Evolutionary conservation across 1,139 yeast species (phyloP).

Genomic region (Taphrina deformans): DNA sequence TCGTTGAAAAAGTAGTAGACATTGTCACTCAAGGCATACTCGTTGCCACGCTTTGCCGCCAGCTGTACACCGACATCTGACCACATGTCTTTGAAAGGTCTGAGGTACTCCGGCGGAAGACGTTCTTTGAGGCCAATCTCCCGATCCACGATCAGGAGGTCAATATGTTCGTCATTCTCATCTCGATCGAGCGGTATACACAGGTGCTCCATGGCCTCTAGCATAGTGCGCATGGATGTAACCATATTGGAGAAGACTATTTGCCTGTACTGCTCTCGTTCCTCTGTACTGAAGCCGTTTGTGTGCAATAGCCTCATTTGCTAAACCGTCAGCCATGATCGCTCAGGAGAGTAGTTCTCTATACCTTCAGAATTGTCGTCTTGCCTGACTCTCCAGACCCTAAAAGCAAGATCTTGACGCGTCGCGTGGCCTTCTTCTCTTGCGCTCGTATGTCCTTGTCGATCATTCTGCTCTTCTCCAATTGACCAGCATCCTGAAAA

Average conservation of each 20-base stretch:
- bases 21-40: conserved; percentile 83
- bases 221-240: conserved; percentile 79
- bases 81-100: conserved; percentile 51
- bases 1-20: conserved; percentile 56
- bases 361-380: conserved; percentile 77
- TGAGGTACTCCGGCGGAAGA: conserved; percentile 40
- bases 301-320: conserved; percentile 85
- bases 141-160: conserved; percentile 37
- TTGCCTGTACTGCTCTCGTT: conserved; percentile 75
- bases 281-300: conserved; percentile 78
- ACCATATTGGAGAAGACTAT: conserved; percentile 92
- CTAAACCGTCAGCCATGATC: conserved; percentile 27
- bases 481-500: conserved; percentile 12
- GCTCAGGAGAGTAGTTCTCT: background rate
- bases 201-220: conserved; percentile 47
- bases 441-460: conserved; percentile 62
- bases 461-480: conserved; percentile 48
- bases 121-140: conserved; percentile 37
- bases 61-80: conserved; percentile 58
- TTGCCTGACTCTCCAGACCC: conserved; percentile 93
- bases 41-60: conserved; percentile 65
- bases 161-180: conserved; percentile 33
- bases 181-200: conserved; percentile 36
- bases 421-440: conserved; percentile 43
- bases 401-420: conserved; percentile 40